Base-by-base conservation (phyloP, 805 yeast species). In the Lipomyces kockii region DNA sequence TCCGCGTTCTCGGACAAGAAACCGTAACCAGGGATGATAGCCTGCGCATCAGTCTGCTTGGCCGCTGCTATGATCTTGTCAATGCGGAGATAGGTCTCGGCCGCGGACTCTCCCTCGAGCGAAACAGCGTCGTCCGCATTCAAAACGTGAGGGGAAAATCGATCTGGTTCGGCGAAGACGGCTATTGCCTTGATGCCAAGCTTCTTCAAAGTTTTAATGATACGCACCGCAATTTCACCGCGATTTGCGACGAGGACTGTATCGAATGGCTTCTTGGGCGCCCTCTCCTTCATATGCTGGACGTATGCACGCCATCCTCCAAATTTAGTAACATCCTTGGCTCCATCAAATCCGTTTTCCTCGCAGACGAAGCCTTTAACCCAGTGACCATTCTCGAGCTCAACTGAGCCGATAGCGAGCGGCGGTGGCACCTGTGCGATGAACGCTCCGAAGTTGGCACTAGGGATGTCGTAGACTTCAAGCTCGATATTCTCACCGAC, bases 21-120 rank as follows among this genome's bases (percentile, higher is more conserved):
- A 2, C 99, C 99, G 77, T 95, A 94, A 67, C 99, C 99, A 5
- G 99, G 99, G 71, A 95, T 90, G 71, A 94, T 92, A n/a, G 98
- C 98, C 77, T 95, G 91, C 43, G 98, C 91, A 5, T 88, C 88
- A 0, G 96, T 84, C 62, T 84, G 83, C 77, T 90, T 91, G 60
- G 97, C 97, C 8, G 97, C 97, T 49, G 83, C 83, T 56, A 94
- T 83, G 68, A 94, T 90, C 81, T 94, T 92, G 53, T 93, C 97
- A 70, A 89, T 86, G 73, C 89, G 85, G 74, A 94, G 84, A 78
- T 94, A 94, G 0, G 98, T 92, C 77, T 94, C 96, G 27, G 97
- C 92, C 22, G 98, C 96, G 43, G 93, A 86, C 1, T 81, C 80
- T 46, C 98, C 98, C 72, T 89, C 83, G 71, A 94, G 81, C 39